Evolutionary conservation across 2,329 filamentous ascomycete genomes (phyloP).

Genomic region (Aspergillus caelatus): DNA sequence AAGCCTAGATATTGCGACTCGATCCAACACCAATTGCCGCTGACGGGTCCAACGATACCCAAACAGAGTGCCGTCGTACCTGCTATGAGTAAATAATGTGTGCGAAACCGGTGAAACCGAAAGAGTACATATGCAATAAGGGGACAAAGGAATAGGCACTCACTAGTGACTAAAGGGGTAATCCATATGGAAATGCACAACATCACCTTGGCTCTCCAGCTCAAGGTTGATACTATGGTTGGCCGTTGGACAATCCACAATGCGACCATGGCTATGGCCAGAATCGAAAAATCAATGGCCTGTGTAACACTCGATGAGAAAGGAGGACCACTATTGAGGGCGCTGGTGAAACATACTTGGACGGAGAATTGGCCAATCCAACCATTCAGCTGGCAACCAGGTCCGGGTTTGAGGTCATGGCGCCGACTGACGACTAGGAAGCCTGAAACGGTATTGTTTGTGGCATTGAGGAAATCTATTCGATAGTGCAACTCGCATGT

Average conservation of each 20-base stretch:
- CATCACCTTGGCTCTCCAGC: not conserved
- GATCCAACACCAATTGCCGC: constrained; percentile 4
- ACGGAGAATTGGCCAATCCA: not conserved
- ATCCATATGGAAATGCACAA: not conserved
- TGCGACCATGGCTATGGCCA: not conserved
- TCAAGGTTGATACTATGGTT: not conserved
- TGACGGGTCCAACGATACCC: not conserved
- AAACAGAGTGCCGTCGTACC: not conserved
- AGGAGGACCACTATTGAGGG: no score
- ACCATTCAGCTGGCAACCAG: not conserved
- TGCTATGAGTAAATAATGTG: not conserved
- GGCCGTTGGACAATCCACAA: not conserved
- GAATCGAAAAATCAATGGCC: not conserved
- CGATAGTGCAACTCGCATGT: not conserved
- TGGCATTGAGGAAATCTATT: constrained; percentile 1
- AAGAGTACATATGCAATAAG: not conserved
- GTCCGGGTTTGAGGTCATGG: not conserved
- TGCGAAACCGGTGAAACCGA: not conserved
- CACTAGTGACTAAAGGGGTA: not conserved
- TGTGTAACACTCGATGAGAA: not conserved
- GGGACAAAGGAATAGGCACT: not conserved
- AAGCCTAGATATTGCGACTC: not conserved
- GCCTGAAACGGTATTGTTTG: not conserved
- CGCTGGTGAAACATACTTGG: not conserved
- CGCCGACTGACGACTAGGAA: not conserved